Conservation (phyloP, 2,329 filamentous ascomycete species). For the Ophiostoma pallidulum region DNA sequence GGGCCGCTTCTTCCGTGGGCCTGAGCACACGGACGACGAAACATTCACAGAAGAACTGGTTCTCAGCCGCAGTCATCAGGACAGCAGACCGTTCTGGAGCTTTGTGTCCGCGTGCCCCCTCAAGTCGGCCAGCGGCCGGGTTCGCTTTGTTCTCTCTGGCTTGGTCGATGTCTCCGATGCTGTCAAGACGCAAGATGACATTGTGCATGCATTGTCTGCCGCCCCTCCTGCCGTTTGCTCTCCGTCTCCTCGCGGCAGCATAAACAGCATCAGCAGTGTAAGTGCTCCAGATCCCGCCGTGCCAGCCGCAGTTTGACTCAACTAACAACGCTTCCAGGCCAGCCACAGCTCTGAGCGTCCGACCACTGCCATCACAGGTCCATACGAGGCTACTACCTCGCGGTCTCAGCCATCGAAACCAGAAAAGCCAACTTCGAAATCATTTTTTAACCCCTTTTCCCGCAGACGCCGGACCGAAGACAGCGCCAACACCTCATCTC, state of each 20-base stretch:
- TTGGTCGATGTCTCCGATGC: slow-evolving; percentile 50
- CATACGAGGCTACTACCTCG: not conserved
- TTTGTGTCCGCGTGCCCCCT: slow-evolving; percentile 45
- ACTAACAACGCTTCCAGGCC: too few relatives aligned
- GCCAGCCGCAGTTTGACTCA: too few relatives aligned
- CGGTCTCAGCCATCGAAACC: not conserved
- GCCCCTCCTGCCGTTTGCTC: slow-evolving; percentile 24
- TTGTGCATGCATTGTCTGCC: slow-evolving; percentile 39
- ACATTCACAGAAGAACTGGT: slow-evolving; percentile 30
- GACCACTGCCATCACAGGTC: not conserved
- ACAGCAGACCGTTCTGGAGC: slow-evolving; percentile 45
- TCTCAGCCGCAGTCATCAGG: slow-evolving; percentile 37
- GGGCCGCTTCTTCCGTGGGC: slow-evolving; percentile 39
- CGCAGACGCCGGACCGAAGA: slow-evolving; percentile 6
- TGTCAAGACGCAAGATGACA: slow-evolving; percentile 39
- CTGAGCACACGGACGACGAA: slow-evolving; percentile 30
- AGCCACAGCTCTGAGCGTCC: too few relatives aligned
- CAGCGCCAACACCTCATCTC: not conserved
- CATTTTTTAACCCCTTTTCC: slow-evolving; percentile 15
- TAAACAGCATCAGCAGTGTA: not conserved
- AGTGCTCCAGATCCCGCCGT: not conserved
- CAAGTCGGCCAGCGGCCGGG: slow-evolving; percentile 35
- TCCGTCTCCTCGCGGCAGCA: not conserved
- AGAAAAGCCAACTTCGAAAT: not conserved
- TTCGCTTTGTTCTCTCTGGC: slow-evolving; percentile 44